phyloP scores from a whole-genome alignment of 208 protist genomes.

The Acanthamoeba culbertsoni region DNA sequence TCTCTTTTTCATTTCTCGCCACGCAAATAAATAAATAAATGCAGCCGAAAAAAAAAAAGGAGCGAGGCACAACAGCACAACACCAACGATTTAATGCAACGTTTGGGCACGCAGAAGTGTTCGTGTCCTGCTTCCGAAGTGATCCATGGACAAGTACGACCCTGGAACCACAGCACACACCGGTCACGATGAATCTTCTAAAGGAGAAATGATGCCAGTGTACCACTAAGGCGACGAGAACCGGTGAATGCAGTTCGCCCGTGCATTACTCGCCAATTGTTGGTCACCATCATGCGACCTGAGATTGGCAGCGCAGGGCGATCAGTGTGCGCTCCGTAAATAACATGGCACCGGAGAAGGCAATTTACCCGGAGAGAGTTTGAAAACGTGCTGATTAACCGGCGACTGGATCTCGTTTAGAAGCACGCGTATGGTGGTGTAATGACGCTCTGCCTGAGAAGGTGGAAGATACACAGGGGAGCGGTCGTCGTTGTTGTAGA shows the following conservation, averaged over 20 bases:
- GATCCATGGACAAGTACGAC: slow-evolving; percentile 27
- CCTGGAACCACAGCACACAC: neutral
- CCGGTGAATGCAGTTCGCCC: slow-evolving; percentile 25
- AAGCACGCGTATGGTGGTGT: neutral
- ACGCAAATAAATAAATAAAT: neutral
- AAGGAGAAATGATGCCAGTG: neutral
- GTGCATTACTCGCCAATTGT: slow-evolving; percentile 58
- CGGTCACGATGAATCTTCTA: neutral
- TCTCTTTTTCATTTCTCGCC: neutral
- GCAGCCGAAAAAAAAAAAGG: neutral
- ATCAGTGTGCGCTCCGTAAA: neutral
- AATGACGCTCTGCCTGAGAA: neutral
- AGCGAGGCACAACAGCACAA: too few relatives aligned
- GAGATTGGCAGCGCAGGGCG: neutral
- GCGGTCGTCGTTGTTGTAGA: slow-evolving; percentile 60
- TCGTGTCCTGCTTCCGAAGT: slow-evolving; percentile 10
- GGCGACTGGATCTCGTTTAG: neutral
- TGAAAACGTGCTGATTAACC: neutral
- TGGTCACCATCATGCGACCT: slow-evolving; percentile 49
- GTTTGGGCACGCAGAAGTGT: neutral
- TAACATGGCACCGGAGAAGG: neutral
- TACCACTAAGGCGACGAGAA: neutral
- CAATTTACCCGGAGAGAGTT: neutral
- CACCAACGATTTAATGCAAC: neutral
- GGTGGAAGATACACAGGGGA: slow-evolving; percentile 20